Evolutionary conservation across 495 filamentous ascomycete genomes (phyloP), one percentile per base, ranked within the genome.

Genomic region (Letharia lupina): DNA sequence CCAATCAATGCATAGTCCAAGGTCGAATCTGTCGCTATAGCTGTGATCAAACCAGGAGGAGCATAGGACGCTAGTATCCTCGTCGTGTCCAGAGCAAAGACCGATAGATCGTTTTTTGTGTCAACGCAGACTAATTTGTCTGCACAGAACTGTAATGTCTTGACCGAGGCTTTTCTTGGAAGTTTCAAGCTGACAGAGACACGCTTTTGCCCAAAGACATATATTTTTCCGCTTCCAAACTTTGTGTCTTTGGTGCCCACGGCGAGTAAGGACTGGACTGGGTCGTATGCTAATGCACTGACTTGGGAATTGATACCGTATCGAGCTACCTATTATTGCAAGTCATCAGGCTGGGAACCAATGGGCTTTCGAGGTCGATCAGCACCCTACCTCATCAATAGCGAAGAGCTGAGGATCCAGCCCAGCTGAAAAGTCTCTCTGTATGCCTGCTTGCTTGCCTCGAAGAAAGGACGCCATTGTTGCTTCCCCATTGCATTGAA

Each of bases 201-300:
- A 37, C 94, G 87, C 47, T 81, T 84, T 76, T 91, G 89, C 18
- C 94, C 94, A 71, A 94, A 96, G 70, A 98, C 80, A 76, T 94
- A 94, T 73, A 98, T 91, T 75, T 90, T 86, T 31, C 90, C 89
- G 48, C 83, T 83, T 63, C 89, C 89, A 66, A 84, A 91, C 68
- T 87, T 82, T 45, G 89, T 89, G 75, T 90, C 89, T 73, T 84
- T 87, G 59, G 95, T 98, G 37, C 91, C 94, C 58, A 98, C 83
- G n/a, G 92, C 94, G 41, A 98, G 80, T 40, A 98, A 86, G 28
- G 92, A 96, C 74, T 98, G 94, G 33, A 95, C 81, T 8, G 94
- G 93, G 67, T 97, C 91, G 79, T 95, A 97, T 68, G 93, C 87
- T 54, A 98, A 72, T 35, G 83, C 85, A 69, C 86, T 87, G 65